These are phyloP conservation scores for Celoporthe dispersa DNA, from an alignment of 2,329 filamentous ascomycete genomes.

Conservation along the genomic window DNA sequence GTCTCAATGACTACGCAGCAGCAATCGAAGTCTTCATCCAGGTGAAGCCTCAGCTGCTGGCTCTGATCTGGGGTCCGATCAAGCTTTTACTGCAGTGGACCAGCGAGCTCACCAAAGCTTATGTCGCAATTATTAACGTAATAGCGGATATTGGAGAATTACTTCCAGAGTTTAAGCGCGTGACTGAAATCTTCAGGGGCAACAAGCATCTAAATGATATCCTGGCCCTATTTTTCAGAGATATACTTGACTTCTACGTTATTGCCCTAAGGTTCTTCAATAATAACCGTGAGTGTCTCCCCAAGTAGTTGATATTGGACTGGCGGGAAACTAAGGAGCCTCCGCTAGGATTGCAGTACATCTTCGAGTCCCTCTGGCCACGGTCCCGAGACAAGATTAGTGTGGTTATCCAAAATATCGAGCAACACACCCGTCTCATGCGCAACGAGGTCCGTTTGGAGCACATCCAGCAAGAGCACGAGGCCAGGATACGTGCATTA, in stretches of 20 bases:
- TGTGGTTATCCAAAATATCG: background rate
- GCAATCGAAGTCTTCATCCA: conserved; percentile 39
- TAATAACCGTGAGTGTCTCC: background rate
- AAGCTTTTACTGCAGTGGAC: conserved; percentile 61
- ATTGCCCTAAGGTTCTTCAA: conserved; percentile 39
- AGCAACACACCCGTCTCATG: conserved; percentile 1
- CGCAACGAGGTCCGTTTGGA: conserved; percentile 6
- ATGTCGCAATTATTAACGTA: background rate
- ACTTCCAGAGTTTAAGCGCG: background rate
- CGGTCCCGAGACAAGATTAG: background rate
- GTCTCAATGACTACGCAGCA: conserved; percentile 36
- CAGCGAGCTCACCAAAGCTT: conserved; percentile 45
- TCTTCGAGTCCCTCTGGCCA: background rate
- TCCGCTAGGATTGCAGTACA: background rate
- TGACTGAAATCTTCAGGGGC: conserved; percentile 31
- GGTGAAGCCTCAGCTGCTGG: conserved; percentile 40
- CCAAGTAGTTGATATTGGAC: background rate
- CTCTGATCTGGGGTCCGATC: conserved; percentile 45
- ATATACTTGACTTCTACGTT: conserved; percentile 43
- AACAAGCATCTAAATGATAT: conserved; percentile 36
- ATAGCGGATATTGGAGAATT: background rate
- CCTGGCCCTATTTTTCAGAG: conserved; percentile 40
- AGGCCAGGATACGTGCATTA: conserved; percentile 9
- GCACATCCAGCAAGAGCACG: conserved; percentile 13
- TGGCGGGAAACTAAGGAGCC: background rate